A percentile compares a stretch with the other conserved stretches of the same genome.
phyloP scores from a whole-genome alignment of 75 land plant species.

The Pinus albicaulis region DNA sequence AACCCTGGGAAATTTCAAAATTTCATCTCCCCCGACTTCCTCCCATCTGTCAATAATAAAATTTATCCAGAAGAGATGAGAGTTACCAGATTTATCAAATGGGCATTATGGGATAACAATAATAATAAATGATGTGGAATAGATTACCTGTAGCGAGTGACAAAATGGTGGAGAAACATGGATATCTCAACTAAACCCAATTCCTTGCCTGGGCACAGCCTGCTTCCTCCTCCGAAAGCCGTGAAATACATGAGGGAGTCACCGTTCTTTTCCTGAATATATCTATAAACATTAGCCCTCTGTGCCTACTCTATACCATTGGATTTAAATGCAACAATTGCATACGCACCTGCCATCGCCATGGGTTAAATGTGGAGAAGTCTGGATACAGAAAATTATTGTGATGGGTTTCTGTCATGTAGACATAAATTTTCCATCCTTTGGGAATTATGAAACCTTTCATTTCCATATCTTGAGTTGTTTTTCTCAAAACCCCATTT shows the following conservation, averaged over 20 bases:
- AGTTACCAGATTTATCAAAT: too few species aligned
- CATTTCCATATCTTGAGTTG: constrained; percentile 66
- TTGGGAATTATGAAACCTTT: constrained; percentile 73
- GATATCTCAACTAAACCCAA: constrained; percentile 47
- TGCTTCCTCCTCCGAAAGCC: constrained; percentile 64
- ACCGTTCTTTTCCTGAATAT: constrained; percentile 30
- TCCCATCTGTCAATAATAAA: constrained; percentile 44
- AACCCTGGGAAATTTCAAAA: constrained; percentile 50
- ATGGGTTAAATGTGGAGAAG: constrained; percentile 69
- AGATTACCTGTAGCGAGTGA: constrained; percentile 63
- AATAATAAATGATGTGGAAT: background rate
- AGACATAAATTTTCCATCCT: constrained; percentile 85
- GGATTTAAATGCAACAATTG: too few species aligned
- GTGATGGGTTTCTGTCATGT: constrained; percentile 66
- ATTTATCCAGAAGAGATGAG: too few species aligned
- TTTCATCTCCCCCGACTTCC: constrained; percentile 37
- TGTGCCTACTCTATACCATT: background rate
- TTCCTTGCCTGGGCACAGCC: constrained; percentile 76
- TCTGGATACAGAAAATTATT: constrained; percentile 64
- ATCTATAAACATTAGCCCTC: background rate
- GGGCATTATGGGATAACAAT: too few species aligned
- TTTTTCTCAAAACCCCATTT: constrained; percentile 68
- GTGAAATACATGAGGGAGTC: constrained; percentile 38
- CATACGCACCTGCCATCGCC: constrained; percentile 64
- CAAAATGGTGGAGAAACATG: constrained; percentile 63